Percentiles rank a stretch among this genome's conserved stretches.
Evolutionary conservation across 805 yeast genomes (phyloP).

Genomic region (Yueomyces sp.): DNA sequence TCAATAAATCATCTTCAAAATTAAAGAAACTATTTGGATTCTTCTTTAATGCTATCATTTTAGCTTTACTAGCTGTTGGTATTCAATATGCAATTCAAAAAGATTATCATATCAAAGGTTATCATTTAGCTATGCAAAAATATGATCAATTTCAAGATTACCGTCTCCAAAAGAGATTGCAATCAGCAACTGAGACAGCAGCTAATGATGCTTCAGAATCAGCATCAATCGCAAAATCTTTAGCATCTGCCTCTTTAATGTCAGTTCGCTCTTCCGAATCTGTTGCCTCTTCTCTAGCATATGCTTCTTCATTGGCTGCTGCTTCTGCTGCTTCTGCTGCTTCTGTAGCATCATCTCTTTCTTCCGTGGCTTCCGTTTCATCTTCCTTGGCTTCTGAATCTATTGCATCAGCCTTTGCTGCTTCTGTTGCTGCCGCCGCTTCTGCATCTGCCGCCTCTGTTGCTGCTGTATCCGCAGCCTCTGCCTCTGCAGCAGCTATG

Average conservation of each 20-base stretch:
- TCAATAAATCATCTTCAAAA: constrained; percentile 24
- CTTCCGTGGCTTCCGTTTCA: too few relatives aligned
- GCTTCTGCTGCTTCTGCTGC: background rate
- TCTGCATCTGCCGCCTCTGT: background rate
- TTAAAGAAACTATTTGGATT: constrained; percentile 12
- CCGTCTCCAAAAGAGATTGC: background rate
- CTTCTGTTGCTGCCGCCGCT: background rate
- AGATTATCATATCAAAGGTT: constrained; percentile 12
- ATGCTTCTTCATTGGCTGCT: background rate
- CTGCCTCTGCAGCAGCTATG: too few relatives aligned
- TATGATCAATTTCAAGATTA: constrained; percentile 1
- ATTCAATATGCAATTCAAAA: constrained; percentile 15
- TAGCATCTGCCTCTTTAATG: too few relatives aligned
- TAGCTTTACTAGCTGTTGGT: constrained; percentile 13
- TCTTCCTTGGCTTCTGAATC: background rate
- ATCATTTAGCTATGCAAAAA: constrained; percentile 8
- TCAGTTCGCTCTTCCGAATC: too few relatives aligned
- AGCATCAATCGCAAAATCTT: constrained; percentile 1
- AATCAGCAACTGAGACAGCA: background rate
- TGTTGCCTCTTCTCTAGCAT: background rate
- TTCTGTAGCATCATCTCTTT: too few relatives aligned
- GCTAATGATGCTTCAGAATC: constrained; percentile 3
- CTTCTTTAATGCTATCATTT: constrained; percentile 13
- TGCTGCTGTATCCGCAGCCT: background rate
- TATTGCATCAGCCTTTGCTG: background rate